Evolutionary conservation across 1,284 basidiomycete species (phyloP), one percentile per base, ranked within the genome.

Genomic region (Termitomyces sp.): DNA sequence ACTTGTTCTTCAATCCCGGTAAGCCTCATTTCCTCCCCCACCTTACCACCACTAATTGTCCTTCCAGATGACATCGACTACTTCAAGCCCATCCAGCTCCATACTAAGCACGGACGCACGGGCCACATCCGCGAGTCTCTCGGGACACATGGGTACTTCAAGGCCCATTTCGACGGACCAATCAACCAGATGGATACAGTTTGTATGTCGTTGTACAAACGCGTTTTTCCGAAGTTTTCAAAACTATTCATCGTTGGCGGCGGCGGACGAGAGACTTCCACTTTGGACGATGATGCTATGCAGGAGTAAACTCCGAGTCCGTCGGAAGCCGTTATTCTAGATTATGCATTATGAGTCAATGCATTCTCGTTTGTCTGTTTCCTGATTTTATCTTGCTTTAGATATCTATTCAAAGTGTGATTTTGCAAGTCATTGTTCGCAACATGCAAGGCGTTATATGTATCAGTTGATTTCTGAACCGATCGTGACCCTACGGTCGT

Each of bases 101-200:
- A 93, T 65, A 99, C 95, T 1, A 99, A 99, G 71, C 81, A 88
- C 56, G 97, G 97, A 1, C 79, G 92, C 13, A 82, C 80, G n/a
- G 96, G 96, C 0, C 93, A 98, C 67, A 93, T 95, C 64, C 82
- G 80, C 33, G 96, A 96, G 70, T 86, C 91, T 5, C 80, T 99
- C n/a, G 96, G 96, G 46, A 98, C 94, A 21, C 96, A 99, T 64
- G 97, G 96, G 10, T 97, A 98, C 72, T 95, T 93, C 79, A 99
- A 99, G 74, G 94, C 93, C 9, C 84, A 93, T 67, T 99, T 99
- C 69, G 96, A 98, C 65, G 93, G 92, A 1, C 91, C 91, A 7
- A 85, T 99, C 62, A 90, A 83, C 64, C 95, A 97, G 73, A 97
- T 98, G 93, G 94, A 96, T 62, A 94, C 92, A 5, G 79, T 95